Conservation (phyloP, 2,329 filamentous ascomycete species). For the Clonostachys chloroleuca region DNA sequence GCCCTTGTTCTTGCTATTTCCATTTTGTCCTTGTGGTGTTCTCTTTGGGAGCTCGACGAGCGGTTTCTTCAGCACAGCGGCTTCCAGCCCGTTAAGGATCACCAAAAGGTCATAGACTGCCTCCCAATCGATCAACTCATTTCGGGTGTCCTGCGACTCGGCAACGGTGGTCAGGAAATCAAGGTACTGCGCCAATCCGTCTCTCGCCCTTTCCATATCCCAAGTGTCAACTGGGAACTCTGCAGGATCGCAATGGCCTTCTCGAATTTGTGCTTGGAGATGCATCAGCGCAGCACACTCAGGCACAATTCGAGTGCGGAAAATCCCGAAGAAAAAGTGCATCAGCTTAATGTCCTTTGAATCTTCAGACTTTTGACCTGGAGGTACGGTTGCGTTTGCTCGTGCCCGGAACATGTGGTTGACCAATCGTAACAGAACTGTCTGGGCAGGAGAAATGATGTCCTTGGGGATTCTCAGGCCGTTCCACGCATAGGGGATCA, state of each 20-base stretch:
- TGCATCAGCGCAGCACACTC: constrained; percentile 94
- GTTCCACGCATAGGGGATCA: constrained; percentile 90
- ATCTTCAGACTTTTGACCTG: constrained; percentile 42
- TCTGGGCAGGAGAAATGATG: constrained; percentile 92
- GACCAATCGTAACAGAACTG: constrained; percentile 84
- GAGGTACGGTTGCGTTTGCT: constrained; percentile 30
- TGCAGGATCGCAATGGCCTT: constrained; percentile 67
- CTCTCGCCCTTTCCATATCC: constrained; percentile 97
- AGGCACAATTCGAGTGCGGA: constrained; percentile 87
- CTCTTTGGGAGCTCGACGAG: constrained; percentile 42
- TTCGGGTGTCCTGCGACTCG: constrained; percentile 78
- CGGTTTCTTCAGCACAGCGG: constrained; percentile 79
- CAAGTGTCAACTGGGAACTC: constrained; percentile 94
- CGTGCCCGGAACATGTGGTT: constrained; percentile 77
- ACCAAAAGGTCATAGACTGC: constrained; percentile 85
- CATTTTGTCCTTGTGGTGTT: constrained; percentile 5
- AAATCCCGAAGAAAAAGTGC: constrained; percentile 89
- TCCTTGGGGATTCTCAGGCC: constrained; percentile 90
- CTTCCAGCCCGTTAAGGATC: constrained; percentile 81
- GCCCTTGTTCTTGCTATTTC: constrained; percentile 6
- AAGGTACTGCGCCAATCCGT: constrained; percentile 89
- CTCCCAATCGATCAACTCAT: constrained; percentile 87
- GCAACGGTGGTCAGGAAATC: constrained; percentile 90
- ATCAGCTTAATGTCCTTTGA: constrained; percentile 60
- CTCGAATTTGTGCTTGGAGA: constrained; percentile 84